phyloP scores from a whole-genome alignment of 2,329 filamentous ascomycete genomes.

The Cadophora malorum region DNA sequence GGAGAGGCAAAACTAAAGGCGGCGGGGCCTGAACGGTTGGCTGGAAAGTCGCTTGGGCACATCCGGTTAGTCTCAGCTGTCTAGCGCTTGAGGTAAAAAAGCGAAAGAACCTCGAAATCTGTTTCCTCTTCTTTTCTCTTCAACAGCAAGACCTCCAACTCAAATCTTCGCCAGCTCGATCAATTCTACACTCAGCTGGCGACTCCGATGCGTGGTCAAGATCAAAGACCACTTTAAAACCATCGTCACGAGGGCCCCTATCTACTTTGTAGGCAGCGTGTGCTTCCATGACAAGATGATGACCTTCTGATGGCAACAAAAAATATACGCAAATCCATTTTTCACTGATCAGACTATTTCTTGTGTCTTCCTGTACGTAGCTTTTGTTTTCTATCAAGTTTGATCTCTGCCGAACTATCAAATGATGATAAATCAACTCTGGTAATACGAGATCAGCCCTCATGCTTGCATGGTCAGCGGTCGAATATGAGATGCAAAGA shows the following conservation, averaged over 20 bases:
- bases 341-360: neutral
- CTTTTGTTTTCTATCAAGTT: slow-evolving; percentile 2
- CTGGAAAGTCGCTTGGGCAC: neutral
- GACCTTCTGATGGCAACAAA: slow-evolving; percentile 70
- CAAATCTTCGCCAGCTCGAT: slow-evolving; percentile 74
- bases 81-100: slow-evolving; percentile 13
- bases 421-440: slow-evolving; percentile 48
- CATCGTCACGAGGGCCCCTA: slow-evolving; percentile 75
- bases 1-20: slow-evolving; percentile 17
- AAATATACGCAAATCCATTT: neutral
- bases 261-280: slow-evolving; percentile 44
- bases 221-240: slow-evolving; percentile 76
- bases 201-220: slow-evolving; percentile 78
- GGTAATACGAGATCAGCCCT: slow-evolving; percentile 62
- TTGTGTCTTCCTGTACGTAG: slow-evolving; percentile 11
- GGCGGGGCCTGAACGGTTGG: slow-evolving; percentile 8
- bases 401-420: slow-evolving; percentile 5
- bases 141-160: slow-evolving; percentile 70
- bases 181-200: slow-evolving; percentile 64
- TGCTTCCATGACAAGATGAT: slow-evolving; percentile 70
- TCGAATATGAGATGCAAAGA: slow-evolving; percentile 53
- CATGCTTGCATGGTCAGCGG: slow-evolving; percentile 48
- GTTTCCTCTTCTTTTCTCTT: slow-evolving; percentile 51
- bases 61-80: neutral
- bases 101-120: slow-evolving; percentile 27